Conservation (phyloP, 805 yeast species). For the Cyberlindnera maritima region DNA sequence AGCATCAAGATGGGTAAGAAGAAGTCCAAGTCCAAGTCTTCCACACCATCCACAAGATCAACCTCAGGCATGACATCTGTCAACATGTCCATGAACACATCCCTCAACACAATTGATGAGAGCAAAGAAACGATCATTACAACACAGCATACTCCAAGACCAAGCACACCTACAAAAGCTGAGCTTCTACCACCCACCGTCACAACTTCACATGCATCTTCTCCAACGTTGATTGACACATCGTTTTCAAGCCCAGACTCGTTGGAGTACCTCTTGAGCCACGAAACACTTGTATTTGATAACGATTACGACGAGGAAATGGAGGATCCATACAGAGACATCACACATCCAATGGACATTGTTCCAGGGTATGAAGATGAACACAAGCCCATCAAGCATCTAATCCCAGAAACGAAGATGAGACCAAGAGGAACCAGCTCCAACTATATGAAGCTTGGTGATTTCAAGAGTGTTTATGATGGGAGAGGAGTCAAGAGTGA, state of each 20-base stretch:
- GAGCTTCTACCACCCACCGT: neutral
- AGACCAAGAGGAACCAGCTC: slow-evolving; percentile 20
- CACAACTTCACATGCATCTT: slow-evolving; percentile 7
- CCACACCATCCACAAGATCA: neutral
- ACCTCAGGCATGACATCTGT: neutral
- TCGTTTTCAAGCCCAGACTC: neutral
- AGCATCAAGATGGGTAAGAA: slow-evolving; percentile 21
- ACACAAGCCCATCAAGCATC: neutral
- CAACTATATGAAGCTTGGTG: slow-evolving; percentile 18
- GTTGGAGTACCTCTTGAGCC: slow-evolving; percentile 3
- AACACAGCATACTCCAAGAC: neutral
- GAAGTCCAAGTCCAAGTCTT: neutral
- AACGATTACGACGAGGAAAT: slow-evolving; percentile 12
- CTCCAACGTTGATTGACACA: slow-evolving; percentile 14
- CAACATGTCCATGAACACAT: neutral
- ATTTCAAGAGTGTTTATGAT: neutral
- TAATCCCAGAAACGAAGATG: slow-evolving; percentile 8
- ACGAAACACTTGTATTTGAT: slow-evolving; percentile 6
- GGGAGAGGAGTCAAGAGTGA: neutral
- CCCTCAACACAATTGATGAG: neutral
- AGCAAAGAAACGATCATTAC: too few species aligned
- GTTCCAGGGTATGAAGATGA: slow-evolving; percentile 1
- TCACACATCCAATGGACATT: slow-evolving; percentile 26
- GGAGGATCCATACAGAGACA: slow-evolving; percentile 25
- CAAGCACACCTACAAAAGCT: neutral